Percentiles rank a stretch among this genome's conserved stretches.
Evolutionary conservation across 768 basidiomycete species (phyloP).

Genomic region (Melanogaster broomeanus): DNA sequence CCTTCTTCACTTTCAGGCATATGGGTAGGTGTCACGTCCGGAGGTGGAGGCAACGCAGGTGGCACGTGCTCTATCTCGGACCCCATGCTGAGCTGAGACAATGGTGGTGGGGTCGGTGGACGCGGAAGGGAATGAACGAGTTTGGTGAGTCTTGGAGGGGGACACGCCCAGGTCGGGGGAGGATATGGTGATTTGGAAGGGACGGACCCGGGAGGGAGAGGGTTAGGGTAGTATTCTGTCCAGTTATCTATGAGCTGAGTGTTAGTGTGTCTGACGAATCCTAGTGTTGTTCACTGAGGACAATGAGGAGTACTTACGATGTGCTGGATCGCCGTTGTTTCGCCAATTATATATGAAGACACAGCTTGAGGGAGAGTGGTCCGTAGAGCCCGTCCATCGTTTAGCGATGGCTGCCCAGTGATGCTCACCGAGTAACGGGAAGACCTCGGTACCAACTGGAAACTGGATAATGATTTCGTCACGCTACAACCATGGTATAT

Average conservation of each 20-base stretch:
- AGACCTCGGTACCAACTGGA: conserved; percentile 18
- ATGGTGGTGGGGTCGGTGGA: conserved; percentile 3
- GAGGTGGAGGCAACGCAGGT: neutral
- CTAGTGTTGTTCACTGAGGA: too few relatives aligned
- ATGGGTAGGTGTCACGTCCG: neutral
- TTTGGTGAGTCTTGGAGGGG: conserved; percentile 16
- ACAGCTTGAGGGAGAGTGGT: conserved; percentile 16
- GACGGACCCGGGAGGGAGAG: conserved; percentile 1
- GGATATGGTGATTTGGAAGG: conserved; percentile 30
- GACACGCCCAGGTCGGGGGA: conserved; percentile 20
- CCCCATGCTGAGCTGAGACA: neutral
- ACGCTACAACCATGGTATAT: conserved; percentile 17
- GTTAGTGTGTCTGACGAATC: too few relatives aligned
- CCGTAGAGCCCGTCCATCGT: conserved; percentile 8
- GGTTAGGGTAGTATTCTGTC: conserved; percentile 21
- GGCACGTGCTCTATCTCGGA: neutral
- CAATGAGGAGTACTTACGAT: conserved; percentile 21
- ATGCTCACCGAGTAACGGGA: conserved; percentile 31
- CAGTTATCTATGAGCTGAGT: conserved; percentile 23
- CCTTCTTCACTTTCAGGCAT: neutral
- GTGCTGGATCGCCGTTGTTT: conserved; percentile 30
- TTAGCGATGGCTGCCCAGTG: conserved; percentile 17
- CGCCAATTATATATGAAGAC: conserved; percentile 34
- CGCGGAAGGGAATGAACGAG: conserved; percentile 27
- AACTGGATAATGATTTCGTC: conserved; percentile 32